Evolutionary conservation across 2,329 filamentous ascomycete species (phyloP), one percentile per base, ranked within the genome.

Genomic region (Talaromyces sp.): DNA sequence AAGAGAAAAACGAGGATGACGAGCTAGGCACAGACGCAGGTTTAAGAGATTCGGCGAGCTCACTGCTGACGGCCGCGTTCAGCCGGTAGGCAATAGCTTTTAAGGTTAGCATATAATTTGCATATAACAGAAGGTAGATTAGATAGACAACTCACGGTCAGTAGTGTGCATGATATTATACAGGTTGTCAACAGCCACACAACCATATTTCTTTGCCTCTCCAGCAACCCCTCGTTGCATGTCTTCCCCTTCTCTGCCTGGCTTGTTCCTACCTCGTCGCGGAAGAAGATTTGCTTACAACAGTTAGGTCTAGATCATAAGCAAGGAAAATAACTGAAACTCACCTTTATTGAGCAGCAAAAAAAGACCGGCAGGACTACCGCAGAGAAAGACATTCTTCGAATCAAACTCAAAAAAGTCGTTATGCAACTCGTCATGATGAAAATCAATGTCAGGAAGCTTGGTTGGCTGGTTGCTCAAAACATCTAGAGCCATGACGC

Each of bases 281-380:
- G 95, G 95, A 7, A 91, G 78, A 6, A 99, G 82, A 56, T 78
- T 80, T 14, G 84, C 83, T 73, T 76, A 53, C 32, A 31, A 55
- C 29, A 21, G 27, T 49, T 14, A 2, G 75, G 17, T 14, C 5
- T 11, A 8, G 4, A 1, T 35, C 11, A 11, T 13, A 19, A 13
- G 11, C 24, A 49, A 19, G 3, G n/a, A 17, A n/a, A 5, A n/a
- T n/a, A 43, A 11, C 10, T 41, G 41, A 50, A 21, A 58, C 65
- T 14, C 62, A 77, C 76, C 71, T 66, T 84, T 87, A 67, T 96
- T 93, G 2, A 99, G 84, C 2, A 98, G 81, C 1, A 99, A 78
- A 73, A 99, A 99, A 78, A 99, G 96, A 0, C 90, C 93, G 0
- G 89, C 90, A 0, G 95, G 95, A 62, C 92, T 96, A 56, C 95